A percentile compares a stretch with the other conserved stretches of the same genome.
phyloP scores from a whole-genome alignment of 768 basidiomycete species.

The Collybia sp. region DNA sequence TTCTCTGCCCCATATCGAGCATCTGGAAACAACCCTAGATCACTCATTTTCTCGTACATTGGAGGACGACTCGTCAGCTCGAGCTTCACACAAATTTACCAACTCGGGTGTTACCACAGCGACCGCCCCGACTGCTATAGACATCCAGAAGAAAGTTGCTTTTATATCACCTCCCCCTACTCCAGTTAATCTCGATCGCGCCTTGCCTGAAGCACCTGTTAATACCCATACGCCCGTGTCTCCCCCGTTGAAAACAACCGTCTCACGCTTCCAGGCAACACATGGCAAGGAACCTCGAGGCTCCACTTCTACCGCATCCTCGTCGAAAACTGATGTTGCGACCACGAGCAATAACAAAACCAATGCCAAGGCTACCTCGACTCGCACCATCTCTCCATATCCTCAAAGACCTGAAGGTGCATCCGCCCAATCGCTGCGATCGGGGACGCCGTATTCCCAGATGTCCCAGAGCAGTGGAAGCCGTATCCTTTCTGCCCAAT shows the following conservation, averaged over 20 bases:
- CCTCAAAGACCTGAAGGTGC: slow-evolving; percentile 43
- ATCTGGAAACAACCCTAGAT: slow-evolving; percentile 14
- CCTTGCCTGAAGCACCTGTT: slow-evolving; percentile 42
- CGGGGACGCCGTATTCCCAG: slow-evolving; percentile 77
- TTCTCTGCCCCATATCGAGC: slow-evolving; percentile 17
- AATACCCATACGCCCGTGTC: slow-evolving; percentile 13
- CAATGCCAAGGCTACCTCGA: slow-evolving; percentile 48
- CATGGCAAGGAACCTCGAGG: slow-evolving; percentile 69
- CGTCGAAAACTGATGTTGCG: slow-evolving; percentile 55
- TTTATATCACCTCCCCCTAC: slow-evolving; percentile 82
- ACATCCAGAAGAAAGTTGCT: slow-evolving; percentile 80
- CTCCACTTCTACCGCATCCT: slow-evolving; percentile 59
- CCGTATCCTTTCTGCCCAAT: slow-evolving; percentile 70
- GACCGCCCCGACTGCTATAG: slow-evolving; percentile 21
- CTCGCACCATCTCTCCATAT: slow-evolving; percentile 61
- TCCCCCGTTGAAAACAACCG: slow-evolving; percentile 54
- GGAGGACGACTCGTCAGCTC: slow-evolving; percentile 17
- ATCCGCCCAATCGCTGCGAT: slow-evolving; percentile 68
- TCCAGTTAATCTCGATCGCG: slow-evolving; percentile 49
- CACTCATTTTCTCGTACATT: slow-evolving; percentile 12
- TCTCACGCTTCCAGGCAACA: slow-evolving; percentile 73
- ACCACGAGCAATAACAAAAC: slow-evolving; percentile 31
- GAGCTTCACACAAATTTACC: slow-evolving; percentile 30
- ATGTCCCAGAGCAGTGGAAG: slow-evolving; percentile 65
- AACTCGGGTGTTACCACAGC: slow-evolving; percentile 20